Evolutionary conservation across 805 yeast genomes (phyloP).

Genomic region (Tetrapisispora pingtungensis): DNA sequence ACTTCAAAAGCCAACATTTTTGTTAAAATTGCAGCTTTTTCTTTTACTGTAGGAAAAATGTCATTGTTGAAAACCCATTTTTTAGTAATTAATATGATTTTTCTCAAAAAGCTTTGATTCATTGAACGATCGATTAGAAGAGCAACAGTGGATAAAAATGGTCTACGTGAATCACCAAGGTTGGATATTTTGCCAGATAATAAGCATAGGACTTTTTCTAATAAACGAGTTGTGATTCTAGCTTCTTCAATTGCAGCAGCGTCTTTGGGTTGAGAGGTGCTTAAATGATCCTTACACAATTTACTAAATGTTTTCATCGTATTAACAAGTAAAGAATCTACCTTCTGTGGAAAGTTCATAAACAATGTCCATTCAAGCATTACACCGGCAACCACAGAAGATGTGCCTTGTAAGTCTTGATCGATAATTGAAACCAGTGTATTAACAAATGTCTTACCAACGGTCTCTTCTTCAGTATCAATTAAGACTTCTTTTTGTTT

Average conservation of each 20-base stretch:
- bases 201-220: slow-evolving; percentile 67
- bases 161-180: slow-evolving; percentile 89
- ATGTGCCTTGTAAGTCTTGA: slow-evolving; percentile 64
- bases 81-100: slow-evolving; percentile 68
- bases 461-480: slow-evolving; percentile 50
- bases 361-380: slow-evolving; percentile 76
- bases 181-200: slow-evolving; percentile 72
- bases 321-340: slow-evolving; percentile 66
- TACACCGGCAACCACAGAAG: slow-evolving; percentile 80
- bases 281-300: slow-evolving; percentile 78
- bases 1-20: slow-evolving; percentile 91
- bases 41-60: slow-evolving; percentile 88
- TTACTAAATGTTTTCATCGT: slow-evolving; percentile 84
- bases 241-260: slow-evolving; percentile 54
- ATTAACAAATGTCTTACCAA: slow-evolving; percentile 50
- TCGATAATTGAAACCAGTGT: slow-evolving; percentile 58
- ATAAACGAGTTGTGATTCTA: slow-evolving; percentile 61
- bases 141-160: slow-evolving; percentile 75
- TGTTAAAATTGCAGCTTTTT: slow-evolving; percentile 84
- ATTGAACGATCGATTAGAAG: slow-evolving; percentile 82
- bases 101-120: slow-evolving; percentile 63
- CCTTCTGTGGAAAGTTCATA: slow-evolving; percentile 56
- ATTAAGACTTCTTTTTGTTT: slow-evolving; percentile 36
- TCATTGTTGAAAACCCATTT: slow-evolving; percentile 87
- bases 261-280: slow-evolving; percentile 36